Evolutionary conservation across 1,284 basidiomycete species (phyloP).

Genomic region (Tilletia horrida): DNA sequence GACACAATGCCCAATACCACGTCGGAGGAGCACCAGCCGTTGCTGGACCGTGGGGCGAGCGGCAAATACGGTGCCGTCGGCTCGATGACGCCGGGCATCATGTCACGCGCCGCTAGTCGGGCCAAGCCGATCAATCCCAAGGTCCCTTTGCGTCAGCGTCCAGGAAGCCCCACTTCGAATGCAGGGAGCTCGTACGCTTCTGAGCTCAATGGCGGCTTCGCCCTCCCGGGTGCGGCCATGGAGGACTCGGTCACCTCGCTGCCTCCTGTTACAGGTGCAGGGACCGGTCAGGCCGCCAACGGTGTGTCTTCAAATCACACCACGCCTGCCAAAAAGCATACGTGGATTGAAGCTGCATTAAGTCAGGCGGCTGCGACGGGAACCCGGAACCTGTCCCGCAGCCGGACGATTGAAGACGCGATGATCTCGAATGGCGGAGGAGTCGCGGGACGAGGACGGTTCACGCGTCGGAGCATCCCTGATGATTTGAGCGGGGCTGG

Average conservation of each 20-base stretch:
- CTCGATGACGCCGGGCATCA: neutral
- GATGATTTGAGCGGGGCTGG: constrained; percentile 8
- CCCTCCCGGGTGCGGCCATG: constrained; percentile 5
- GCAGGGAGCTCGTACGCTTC: constrained; percentile 8
- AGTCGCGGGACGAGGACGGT: neutral
- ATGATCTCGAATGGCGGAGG: neutral
- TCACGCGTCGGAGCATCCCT: constrained; percentile 7
- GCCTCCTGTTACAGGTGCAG: too few relatives aligned
- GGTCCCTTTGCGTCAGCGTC: constrained; percentile 1
- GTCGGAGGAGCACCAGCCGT: neutral
- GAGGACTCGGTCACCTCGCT: neutral
- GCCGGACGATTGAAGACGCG: constrained; percentile 15
- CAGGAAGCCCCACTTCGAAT: constrained; percentile 1
- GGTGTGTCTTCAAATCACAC: neutral
- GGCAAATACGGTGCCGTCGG: constrained; percentile 10
- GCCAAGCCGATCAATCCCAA: constrained; percentile 5
- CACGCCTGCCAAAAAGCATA: neutral
- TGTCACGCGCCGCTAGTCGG: constrained; percentile 6
- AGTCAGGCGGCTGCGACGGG: neutral
- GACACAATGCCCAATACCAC: neutral
- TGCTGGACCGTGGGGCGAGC: neutral
- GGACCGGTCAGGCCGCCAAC: neutral
- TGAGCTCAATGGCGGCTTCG: constrained; percentile 1
- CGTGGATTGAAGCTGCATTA: constrained; percentile 1
- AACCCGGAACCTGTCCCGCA: constrained; percentile 8